These are phyloP conservation scores for Entomophthora muscae DNA, from an alignment of 371 early-diverging fungal species.

Conservation along the genomic window DNA sequence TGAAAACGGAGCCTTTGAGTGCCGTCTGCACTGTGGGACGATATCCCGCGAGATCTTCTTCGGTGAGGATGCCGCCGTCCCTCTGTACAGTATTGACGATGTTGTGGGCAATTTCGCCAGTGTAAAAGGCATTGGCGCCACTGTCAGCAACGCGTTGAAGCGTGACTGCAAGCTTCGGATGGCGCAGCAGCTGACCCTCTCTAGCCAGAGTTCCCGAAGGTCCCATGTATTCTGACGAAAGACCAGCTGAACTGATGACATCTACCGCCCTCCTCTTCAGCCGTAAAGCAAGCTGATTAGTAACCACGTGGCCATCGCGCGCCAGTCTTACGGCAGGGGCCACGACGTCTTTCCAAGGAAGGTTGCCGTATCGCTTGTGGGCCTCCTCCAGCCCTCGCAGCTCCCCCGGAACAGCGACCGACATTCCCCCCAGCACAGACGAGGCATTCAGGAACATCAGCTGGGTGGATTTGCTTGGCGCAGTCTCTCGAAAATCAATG, in stretches of 20 bases:
- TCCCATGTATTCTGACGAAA: not conserved
- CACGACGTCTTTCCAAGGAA: conserved; percentile 78
- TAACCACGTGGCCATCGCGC: conserved; percentile 58
- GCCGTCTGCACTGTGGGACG: conserved; percentile 35
- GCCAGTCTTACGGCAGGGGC: conserved; percentile 62
- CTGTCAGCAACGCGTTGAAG: conserved; percentile 58
- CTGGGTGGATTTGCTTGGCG: conserved; percentile 49
- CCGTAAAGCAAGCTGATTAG: conserved; percentile 9
- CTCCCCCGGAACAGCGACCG: conserved; percentile 69
- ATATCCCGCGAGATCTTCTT: conserved; percentile 64
- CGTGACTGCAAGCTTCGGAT: conserved; percentile 61
- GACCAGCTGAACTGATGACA: not conserved
- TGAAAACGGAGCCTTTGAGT: conserved; percentile 53
- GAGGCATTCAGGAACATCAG: conserved; percentile 46
- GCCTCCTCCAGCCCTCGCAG: conserved; percentile 10
- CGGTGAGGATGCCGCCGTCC: conserved; percentile 66
- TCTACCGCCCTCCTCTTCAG: not conserved
- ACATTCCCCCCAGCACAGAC: conserved; percentile 57
- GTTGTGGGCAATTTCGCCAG: conserved; percentile 57
- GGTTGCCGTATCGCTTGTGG: conserved; percentile 35
- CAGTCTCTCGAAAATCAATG: conserved; percentile 81
- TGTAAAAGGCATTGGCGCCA: conserved; percentile 78
- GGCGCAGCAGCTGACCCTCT: conserved; percentile 52
- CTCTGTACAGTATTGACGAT: conserved; percentile 47
- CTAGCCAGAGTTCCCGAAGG: conserved; percentile 28